phyloP scores from a whole-genome alignment of 495 filamentous ascomycete genomes.

The Polyplosphaeria fusca region DNA sequence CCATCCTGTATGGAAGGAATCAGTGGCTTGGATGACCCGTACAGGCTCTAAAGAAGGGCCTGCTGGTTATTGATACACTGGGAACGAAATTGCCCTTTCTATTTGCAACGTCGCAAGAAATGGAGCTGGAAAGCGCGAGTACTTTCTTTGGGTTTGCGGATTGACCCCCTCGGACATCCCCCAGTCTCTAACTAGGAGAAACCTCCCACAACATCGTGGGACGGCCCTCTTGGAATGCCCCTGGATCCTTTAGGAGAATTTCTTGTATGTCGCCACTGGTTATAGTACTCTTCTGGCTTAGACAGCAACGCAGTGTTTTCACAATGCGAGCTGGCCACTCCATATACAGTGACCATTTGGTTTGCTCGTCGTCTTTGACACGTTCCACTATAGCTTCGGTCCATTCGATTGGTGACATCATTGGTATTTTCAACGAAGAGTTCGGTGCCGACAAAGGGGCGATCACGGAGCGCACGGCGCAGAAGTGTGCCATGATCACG shows the following conservation, averaged over 20 bases:
- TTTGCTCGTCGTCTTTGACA: conserved; percentile 31
- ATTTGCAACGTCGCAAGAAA: too few species aligned
- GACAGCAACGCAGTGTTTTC: background rate
- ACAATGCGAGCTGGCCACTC: conserved; percentile 24
- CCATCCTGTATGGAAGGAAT: too few species aligned
- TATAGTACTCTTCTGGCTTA: conserved; percentile 3
- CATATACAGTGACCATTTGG: conserved; percentile 30
- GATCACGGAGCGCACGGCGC: conserved; percentile 8
- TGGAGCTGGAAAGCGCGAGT: too few species aligned
- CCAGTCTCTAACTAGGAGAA: too few species aligned
- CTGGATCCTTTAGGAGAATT: background rate
- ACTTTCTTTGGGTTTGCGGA: too few species aligned
- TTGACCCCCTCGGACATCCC: too few species aligned
- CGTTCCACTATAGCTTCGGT: conserved; percentile 7
- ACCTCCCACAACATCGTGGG: too few species aligned
- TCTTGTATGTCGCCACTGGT: conserved; percentile 9
- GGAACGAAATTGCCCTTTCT: too few species aligned
- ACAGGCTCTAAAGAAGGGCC: too few species aligned
- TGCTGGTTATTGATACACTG: too few species aligned
- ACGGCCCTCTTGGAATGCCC: conserved; percentile 3
- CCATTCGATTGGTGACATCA: conserved; percentile 15
- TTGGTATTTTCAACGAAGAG: conserved; percentile 5
- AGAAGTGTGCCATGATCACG: conserved; percentile 19
- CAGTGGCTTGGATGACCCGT: too few species aligned
- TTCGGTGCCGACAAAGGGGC: conserved; percentile 9